These are phyloP conservation scores for Niveomyces coronatus DNA, from an alignment of 2,329 filamentous ascomycete species.

Conservation along the genomic window DNA sequence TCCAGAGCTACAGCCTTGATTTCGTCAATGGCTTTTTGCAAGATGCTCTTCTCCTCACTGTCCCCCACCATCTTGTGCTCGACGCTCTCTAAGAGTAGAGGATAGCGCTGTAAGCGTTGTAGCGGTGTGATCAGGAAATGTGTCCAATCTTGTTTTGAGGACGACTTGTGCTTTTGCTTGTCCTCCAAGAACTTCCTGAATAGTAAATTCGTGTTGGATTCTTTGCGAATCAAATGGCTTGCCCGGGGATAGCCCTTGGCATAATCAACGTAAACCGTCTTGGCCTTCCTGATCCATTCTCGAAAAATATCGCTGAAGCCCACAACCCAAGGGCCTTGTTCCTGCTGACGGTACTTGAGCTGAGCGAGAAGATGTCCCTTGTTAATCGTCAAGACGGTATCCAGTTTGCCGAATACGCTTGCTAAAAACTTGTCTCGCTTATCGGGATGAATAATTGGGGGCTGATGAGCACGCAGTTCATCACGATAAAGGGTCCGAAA, in stretches of 20 bases:
- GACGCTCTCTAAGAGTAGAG: conserved; percentile 71
- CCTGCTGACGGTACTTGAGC: conserved; percentile 91
- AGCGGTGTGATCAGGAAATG: conserved; percentile 91
- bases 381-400: conserved; percentile 81
- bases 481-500: conserved; percentile 79
- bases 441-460: conserved; percentile 70
- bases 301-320: conserved; percentile 96
- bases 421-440: conserved; percentile 69
- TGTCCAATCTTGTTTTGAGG: conserved; percentile 81
- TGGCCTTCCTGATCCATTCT: conserved; percentile 96
- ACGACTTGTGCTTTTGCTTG: conserved; percentile 66
- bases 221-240: conserved; percentile 71
- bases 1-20: conserved; percentile 83
- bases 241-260: conserved; percentile 80
- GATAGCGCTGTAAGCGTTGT: conserved; percentile 83
- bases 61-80: conserved; percentile 75
- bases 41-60: conserved; percentile 79
- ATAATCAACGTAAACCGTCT: conserved; percentile 81
- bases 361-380: conserved; percentile 87
- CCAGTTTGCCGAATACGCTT: conserved; percentile 84
- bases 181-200: conserved; percentile 82
- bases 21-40: conserved; percentile 78
- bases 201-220: conserved; percentile 72
- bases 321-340: conserved; percentile 88
- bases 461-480: conserved; percentile 59